Percentiles rank a stretch among this genome's conserved stretches.
phyloP scores from a whole-genome alignment of 306 rosid species.

The Nissolia schottii region DNA sequence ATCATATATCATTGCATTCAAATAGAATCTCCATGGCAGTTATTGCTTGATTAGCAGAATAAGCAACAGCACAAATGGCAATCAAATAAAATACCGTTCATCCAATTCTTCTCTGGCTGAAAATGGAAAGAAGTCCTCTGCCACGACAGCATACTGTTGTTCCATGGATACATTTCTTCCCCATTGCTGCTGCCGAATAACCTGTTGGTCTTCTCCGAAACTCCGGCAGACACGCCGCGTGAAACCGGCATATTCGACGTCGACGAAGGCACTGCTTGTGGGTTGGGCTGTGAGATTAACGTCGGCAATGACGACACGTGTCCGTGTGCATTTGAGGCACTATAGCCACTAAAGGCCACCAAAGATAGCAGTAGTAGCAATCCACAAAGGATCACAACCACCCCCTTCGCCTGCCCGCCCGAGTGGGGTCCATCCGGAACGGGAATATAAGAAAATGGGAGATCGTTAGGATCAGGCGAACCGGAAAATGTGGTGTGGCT shows the following conservation, averaged over 20 bases:
- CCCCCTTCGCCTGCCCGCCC: slow-evolving; percentile 12
- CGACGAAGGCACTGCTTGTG: not conserved
- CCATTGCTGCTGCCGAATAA: not conserved
- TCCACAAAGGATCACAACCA: slow-evolving; percentile 29
- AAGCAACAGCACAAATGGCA: not conserved
- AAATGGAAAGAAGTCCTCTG: slow-evolving; percentile 89
- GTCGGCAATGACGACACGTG: slow-evolving; percentile 1
- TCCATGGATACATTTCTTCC: slow-evolving; percentile 55
- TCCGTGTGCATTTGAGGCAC: not conserved
- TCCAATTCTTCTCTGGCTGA: slow-evolving; percentile 90
- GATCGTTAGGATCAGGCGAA: not conserved
- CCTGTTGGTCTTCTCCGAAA: slow-evolving; percentile 60
- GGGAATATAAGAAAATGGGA: slow-evolving; percentile 39
- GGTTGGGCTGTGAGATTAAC: not conserved
- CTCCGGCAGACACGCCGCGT: slow-evolving; percentile 61
- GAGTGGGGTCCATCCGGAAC: slow-evolving; percentile 27
- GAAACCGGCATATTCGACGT: slow-evolving; percentile 32
- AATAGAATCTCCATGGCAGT: not conserved
- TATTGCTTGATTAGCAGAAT: too few relatives aligned
- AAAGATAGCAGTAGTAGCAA: slow-evolving; percentile 36
- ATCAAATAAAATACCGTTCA: slow-evolving; percentile 54
- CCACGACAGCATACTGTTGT: slow-evolving; percentile 73
- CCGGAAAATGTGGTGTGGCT: not conserved
- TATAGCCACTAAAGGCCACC: slow-evolving; percentile 28
- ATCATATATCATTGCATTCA: not conserved